A percentile compares a stretch with the other conserved stretches of the same genome.
Evolutionary conservation across 805 yeast genomes (phyloP).

Genomic region (Saturnispora halmiae): DNA sequence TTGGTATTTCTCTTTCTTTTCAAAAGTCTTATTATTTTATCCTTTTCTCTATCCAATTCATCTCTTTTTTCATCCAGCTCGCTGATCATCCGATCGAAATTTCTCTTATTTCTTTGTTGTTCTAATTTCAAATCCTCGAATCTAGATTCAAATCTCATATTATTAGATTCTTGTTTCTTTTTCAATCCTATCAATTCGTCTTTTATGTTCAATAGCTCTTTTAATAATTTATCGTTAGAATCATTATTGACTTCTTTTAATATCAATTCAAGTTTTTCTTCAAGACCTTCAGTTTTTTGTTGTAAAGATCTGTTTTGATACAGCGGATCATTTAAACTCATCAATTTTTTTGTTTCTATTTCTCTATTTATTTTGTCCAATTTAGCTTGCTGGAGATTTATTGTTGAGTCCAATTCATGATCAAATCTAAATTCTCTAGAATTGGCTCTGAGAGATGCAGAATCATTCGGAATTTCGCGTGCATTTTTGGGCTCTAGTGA

Average conservation of each 20-base stretch:
- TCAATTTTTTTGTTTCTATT: slow-evolving; percentile 3
- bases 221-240: slow-evolving; percentile 14
- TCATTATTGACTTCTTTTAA: slow-evolving; percentile 17
- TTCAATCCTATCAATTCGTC: slow-evolving; percentile 19
- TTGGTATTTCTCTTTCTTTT: slow-evolving; percentile 10
- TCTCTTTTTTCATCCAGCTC: slow-evolving; percentile 23
- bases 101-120: slow-evolving; percentile 21
- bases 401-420: slow-evolving; percentile 3
- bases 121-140: slow-evolving; percentile 55
- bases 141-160: slow-evolving; percentile 61
- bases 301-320: slow-evolving; percentile 10
- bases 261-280: slow-evolving; percentile 14
- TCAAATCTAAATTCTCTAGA: not conserved
- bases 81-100: slow-evolving; percentile 19
- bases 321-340: slow-evolving; percentile 3
- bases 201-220: slow-evolving; percentile 18
- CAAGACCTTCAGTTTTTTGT: slow-evolving; percentile 9
- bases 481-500: too few species aligned
- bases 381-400: slow-evolving; percentile 1
- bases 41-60: slow-evolving; percentile 23
- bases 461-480: too few species aligned
- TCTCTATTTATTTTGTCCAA: slow-evolving; percentile 13
- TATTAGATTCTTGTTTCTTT: slow-evolving; percentile 35
- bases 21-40: slow-evolving; percentile 19
- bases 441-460: too few species aligned